Evolutionary conservation across 2,329 filamentous ascomycete species (phyloP).

Genomic region (Fusarium coffeatum): DNA sequence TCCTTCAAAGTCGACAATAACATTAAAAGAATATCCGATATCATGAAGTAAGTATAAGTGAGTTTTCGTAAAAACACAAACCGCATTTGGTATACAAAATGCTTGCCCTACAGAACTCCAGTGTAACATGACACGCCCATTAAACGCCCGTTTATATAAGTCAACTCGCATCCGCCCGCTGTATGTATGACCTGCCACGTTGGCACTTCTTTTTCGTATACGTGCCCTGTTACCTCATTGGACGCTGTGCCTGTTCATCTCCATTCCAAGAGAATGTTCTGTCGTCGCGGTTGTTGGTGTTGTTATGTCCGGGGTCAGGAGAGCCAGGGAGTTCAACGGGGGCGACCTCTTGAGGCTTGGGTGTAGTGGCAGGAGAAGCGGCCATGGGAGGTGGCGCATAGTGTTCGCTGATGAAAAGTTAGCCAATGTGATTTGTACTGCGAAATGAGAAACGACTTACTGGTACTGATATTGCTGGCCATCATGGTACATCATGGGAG

Average conservation of each 20-base stretch:
- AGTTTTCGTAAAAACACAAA: slow-evolving; percentile 9
- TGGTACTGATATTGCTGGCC: slow-evolving; percentile 38
- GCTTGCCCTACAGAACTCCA: slow-evolving; percentile 22
- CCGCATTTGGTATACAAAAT: slow-evolving; percentile 10
- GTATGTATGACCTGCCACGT: slow-evolving; percentile 19
- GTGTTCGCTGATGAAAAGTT: slow-evolving; percentile 26
- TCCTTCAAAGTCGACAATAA: neutral
- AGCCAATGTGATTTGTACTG: neutral
- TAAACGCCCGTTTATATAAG: slow-evolving; percentile 24
- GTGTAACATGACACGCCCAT: slow-evolving; percentile 19
- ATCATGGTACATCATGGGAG: slow-evolving; percentile 11
- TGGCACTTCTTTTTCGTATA: neutral
- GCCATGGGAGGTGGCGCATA: slow-evolving; percentile 25
- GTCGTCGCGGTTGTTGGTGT: slow-evolving; percentile 17
- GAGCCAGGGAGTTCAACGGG: slow-evolving; percentile 53
- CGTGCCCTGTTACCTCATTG: slow-evolving; percentile 27
- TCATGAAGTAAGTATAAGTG: slow-evolving; percentile 15
- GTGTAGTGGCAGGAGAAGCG: slow-evolving; percentile 28
- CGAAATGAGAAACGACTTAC: slow-evolving; percentile 38
- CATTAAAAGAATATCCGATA: slow-evolving; percentile 20
- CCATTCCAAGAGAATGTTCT: slow-evolving; percentile 49
- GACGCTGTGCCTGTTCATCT: slow-evolving; percentile 46
- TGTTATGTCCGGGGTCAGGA: slow-evolving; percentile 44
- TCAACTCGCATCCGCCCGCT: neutral
- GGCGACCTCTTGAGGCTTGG: slow-evolving; percentile 36